Percentiles rank a stretch among this genome's conserved stretches.
These are phyloP conservation scores for Ormosia semicastrata DNA, from an alignment of 306 rosid species.

Conservation along the genomic window DNA sequence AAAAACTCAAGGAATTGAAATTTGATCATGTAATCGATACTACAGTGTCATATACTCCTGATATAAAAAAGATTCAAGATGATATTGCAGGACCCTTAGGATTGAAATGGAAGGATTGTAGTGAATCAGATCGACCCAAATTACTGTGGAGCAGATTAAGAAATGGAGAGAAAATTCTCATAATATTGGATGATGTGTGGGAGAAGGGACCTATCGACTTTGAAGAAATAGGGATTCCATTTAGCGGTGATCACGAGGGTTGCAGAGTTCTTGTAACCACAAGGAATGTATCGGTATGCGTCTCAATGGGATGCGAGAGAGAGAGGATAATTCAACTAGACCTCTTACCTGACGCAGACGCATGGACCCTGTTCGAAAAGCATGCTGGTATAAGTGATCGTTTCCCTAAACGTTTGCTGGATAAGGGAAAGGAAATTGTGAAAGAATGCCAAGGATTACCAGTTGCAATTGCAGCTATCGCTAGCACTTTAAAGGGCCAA, in stretches of 20 bases:
- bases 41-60: background rate
- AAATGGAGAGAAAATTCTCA: background rate
- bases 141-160: background rate
- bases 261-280: constrained; percentile 10
- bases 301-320: background rate
- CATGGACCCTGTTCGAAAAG: background rate
- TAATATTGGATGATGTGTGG: constrained; percentile 14
- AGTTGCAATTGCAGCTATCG: background rate
- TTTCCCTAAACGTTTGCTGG: background rate
- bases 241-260: background rate
- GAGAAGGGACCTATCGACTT: background rate
- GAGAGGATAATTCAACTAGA: background rate
- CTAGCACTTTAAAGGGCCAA: background rate
- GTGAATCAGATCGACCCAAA: background rate
- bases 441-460: constrained; percentile 26
- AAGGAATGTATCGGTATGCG: background rate
- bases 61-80: background rate
- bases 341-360: background rate
- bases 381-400: background rate
- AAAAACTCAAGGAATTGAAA: background rate
- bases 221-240: background rate
- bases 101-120: rapidly evolving
- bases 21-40: background rate
- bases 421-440: background rate
- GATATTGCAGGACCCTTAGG: background rate